These are phyloP conservation scores for Aotearoamyces nothofagi DNA, from an alignment of 2,329 filamentous ascomycete genomes.

Conservation along the genomic window DNA sequence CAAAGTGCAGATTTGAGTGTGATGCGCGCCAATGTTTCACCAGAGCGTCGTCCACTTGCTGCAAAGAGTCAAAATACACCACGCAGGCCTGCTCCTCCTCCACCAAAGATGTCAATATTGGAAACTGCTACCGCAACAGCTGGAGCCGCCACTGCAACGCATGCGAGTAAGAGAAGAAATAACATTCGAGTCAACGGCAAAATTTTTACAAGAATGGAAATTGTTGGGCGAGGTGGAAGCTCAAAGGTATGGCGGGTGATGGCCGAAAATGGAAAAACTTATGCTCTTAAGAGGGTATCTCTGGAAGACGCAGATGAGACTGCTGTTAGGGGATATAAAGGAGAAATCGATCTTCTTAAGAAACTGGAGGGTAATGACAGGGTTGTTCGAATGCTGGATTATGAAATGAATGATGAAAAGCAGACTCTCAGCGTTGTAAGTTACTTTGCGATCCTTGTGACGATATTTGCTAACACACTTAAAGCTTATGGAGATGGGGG, in stretches of 20 bases:
- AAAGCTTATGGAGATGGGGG: conserved; percentile 92
- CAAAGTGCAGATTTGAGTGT: conserved; percentile 27
- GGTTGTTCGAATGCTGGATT: conserved; percentile 83
- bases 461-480: conserved; percentile 10
- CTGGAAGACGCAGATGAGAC: conserved; percentile 78
- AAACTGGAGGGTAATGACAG: conserved; percentile 74
- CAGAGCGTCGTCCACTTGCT: conserved; percentile 39
- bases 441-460: conserved; percentile 11
- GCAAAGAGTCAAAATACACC: conserved; percentile 53
- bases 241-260: conserved; percentile 93
- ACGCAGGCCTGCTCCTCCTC: conserved; percentile 61
- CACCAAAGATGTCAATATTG: conserved; percentile 93
- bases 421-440: conserved; percentile 71
- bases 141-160: conserved; percentile 62
- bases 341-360: conserved; percentile 82
- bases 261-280: conserved; percentile 91
- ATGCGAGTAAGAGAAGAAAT: conserved; percentile 55
- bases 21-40: conserved; percentile 26
- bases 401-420: conserved; percentile 86
- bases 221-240: conserved; percentile 82
- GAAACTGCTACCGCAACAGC: conserved; percentile 77
- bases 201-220: conserved; percentile 77
- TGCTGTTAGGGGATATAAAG: conserved; percentile 76
- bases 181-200: conserved; percentile 84
- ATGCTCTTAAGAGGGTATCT: conserved; percentile 85